Conservation (phyloP, 257 asterid species). For the Verbena officinalis region DNA sequence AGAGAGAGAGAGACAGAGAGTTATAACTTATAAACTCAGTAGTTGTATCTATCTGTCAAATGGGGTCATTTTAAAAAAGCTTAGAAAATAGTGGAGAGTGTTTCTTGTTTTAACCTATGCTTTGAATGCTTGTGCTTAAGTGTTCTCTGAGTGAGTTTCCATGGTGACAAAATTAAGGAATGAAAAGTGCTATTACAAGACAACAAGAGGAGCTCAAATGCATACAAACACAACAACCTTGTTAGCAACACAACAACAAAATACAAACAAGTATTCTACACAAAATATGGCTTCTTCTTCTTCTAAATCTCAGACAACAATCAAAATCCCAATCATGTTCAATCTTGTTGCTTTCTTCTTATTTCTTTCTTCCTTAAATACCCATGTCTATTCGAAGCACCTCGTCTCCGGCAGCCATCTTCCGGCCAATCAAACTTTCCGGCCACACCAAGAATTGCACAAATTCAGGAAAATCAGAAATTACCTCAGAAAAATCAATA, state of each 20-base stretch:
- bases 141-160: constrained; percentile 35
- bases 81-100: constrained; percentile 42
- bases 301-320: constrained; percentile 21
- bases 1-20: constrained; percentile 6
- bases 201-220: constrained; percentile 39
- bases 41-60: constrained; percentile 41
- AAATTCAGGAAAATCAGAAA: constrained; percentile 53
- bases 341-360: constrained; percentile 57
- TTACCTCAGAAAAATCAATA: constrained; percentile 72
- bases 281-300: constrained; percentile 44
- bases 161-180: constrained; percentile 62
- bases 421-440: constrained; percentile 57
- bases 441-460: constrained; percentile 50
- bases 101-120: constrained; percentile 46
- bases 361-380: constrained; percentile 15
- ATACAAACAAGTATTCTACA: constrained; percentile 32
- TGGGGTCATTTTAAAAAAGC: constrained; percentile 36
- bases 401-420: constrained; percentile 13
- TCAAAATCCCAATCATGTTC: constrained; percentile 51
- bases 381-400: background rate
- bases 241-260: constrained; percentile 37
- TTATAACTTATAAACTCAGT: background rate
- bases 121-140: constrained; percentile 29
- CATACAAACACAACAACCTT: constrained; percentile 57
- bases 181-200: constrained; percentile 51